Evolutionary conservation across 2,329 filamentous ascomycete species (phyloP), one percentile per base, ranked within the genome.

Genomic region (Penicillium sp.): DNA sequence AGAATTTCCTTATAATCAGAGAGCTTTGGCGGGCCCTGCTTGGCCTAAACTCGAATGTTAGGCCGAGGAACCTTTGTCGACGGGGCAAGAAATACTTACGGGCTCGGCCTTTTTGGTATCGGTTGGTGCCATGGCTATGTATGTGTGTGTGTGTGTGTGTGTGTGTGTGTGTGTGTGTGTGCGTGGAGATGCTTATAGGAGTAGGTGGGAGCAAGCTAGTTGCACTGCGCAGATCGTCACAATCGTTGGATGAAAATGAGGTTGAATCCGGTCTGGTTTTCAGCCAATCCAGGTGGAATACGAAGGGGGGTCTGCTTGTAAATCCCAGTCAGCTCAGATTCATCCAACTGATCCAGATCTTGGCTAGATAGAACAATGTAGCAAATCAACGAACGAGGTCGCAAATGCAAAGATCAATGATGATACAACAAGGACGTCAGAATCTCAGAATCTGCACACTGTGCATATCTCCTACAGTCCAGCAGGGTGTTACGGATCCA

Each of bases 1-100:
- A 99, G 87, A 70, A 82, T 82, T 62, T 94, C 89, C 57, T 85
- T 86, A 62, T 91, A 84, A 57, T 89, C 84, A 57, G 81, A 79
- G 67, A 85, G 73, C 58, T 75, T 79, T 53, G 77, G 73, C 56
- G 73, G 71, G 51, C 75, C 77, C 60, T 81, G 76, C 65, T 80
- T 77, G 75, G 77, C 71, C 73, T 47, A 35, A 37, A 16, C 11
- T 37, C 31, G 28, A 3, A 35, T 25, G n/a, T 50, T 16, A 50
- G 48, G 19, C 19, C 37, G 16, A 49, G 26, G n/a, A 33, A 14
- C 10, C 9, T 25, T 17, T 22, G 16, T 22, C 12, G 26, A 38
- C 9, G 26, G 11, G 36, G 10, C 26, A 31, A 19, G 25, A 33
- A 50, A 14, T 25, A 65, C 66, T 44, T 61, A 69, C 68, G 50